phyloP scores from a whole-genome alignment of 495 filamentous ascomycete genomes.

The Penicillium herquei region DNA sequence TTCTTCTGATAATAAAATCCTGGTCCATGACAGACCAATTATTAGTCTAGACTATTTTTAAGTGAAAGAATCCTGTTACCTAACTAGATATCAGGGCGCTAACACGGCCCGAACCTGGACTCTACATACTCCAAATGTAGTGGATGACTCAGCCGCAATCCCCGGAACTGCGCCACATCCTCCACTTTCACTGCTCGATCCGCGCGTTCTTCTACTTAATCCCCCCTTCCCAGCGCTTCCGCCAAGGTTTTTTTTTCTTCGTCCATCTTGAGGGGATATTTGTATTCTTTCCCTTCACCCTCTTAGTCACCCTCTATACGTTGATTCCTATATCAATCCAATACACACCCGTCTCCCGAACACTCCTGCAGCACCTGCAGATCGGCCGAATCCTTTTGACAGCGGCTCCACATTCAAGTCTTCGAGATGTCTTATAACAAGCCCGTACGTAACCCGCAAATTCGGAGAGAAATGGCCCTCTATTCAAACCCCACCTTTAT shows the following conservation, averaged over 20 bases:
- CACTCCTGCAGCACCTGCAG: slow-evolving; percentile 1
- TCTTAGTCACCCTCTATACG: background rate
- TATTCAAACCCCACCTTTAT: too few relatives aligned
- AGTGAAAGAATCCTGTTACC: slow-evolving; percentile 1
- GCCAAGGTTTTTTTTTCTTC: background rate
- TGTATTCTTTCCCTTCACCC: too few relatives aligned
- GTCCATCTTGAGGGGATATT: too few relatives aligned
- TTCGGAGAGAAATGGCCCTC: background rate
- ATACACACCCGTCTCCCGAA: too few relatives aligned
- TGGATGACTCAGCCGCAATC: slow-evolving; percentile 9
- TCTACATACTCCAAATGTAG: background rate
- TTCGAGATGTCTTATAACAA: slow-evolving; percentile 37
- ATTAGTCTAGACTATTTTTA: background rate
- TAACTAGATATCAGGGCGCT: background rate
- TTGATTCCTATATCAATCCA: background rate
- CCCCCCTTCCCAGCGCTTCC: slow-evolving; percentile 1
- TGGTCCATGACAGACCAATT: too few relatives aligned
- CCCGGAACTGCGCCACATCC: slow-evolving; percentile 18
- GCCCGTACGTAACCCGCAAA: slow-evolving; percentile 27
- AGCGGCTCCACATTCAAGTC: slow-evolving; percentile 6
- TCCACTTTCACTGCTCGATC: slow-evolving; percentile 17
- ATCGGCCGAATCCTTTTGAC: background rate
- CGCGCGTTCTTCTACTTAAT: slow-evolving; percentile 12
- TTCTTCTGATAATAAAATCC: background rate
- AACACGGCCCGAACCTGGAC: background rate